A percentile compares a stretch with the other conserved stretches of the same genome.
Evolutionary conservation across 2,329 filamentous ascomycete genomes (phyloP).

Genomic region (Phyllosticta citrichinensis): DNA sequence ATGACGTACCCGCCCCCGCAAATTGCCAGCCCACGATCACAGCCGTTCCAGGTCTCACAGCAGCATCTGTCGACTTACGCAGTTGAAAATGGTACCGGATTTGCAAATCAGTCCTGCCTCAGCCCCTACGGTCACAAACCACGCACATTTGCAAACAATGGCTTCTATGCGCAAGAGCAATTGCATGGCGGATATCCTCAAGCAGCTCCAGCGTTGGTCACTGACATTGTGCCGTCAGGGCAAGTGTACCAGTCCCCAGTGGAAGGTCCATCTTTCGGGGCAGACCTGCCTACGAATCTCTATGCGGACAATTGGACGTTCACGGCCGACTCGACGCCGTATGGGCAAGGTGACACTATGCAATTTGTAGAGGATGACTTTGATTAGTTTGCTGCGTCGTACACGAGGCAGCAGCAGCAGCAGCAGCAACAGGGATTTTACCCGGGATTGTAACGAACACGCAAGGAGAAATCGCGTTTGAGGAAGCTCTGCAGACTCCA

Average conservation of each 20-base stretch:
- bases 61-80: slow-evolving; percentile 12
- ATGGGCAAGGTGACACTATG: slow-evolving; percentile 11
- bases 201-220: slow-evolving; percentile 8
- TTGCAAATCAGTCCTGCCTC: slow-evolving; percentile 9
- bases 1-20: slow-evolving; percentile 32
- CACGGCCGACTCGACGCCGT: slow-evolving; percentile 16
- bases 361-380: slow-evolving; percentile 12
- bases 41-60: neutral
- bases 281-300: slow-evolving; percentile 15
- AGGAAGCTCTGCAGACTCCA: no score
- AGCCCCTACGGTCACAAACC: neutral
- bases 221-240: slow-evolving; percentile 13
- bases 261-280: slow-evolving; percentile 13
- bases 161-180: neutral
- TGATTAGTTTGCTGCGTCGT: slow-evolving; percentile 21
- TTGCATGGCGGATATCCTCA: neutral
- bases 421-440: slow-evolving; percentile 20
- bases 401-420: slow-evolving; percentile 19
- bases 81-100: slow-evolving; percentile 13
- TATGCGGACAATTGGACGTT: slow-evolving; percentile 17
- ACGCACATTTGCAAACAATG: neutral
- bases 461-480: no score
- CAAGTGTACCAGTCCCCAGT: slow-evolving; percentile 26
- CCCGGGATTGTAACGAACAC: neutral
- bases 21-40: neutral